Base-by-base conservation (phyloP, 352 stramenopile species). In the Phytophthora pinifolia region DNA sequence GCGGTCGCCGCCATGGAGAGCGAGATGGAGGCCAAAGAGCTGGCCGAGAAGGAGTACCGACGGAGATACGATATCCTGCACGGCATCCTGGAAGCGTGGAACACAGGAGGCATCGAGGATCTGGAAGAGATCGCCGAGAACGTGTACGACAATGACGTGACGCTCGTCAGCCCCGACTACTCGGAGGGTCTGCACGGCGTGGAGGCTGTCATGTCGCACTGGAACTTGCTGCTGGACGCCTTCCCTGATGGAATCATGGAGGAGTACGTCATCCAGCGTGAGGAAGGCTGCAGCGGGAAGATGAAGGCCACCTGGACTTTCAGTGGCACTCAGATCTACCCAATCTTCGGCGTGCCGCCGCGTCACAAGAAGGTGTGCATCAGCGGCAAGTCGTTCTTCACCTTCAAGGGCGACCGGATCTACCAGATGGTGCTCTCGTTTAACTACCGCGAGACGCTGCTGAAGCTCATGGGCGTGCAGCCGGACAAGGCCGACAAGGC, bases 221-320 rank as follows among this genome's bases (percentile, higher is more conserved):
- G 81, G 81, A 79, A 68, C 25, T 31, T 75, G 48, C 52, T 91
- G 33, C 50, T 91, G 29, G 81, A 91, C 50, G 76, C 74, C 8
- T 91, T 91, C 47, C 81, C 81, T 4, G 81, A 91, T 50, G 81
- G 81, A 31, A 88, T 91, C 51, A 91, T 91, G 81, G 81, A 91
- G 45, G 81, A 91, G 50, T 91, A 91, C 58, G 61, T 83, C 46
- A 88, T 91, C 52, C 65, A 86, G 48, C 70, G 75, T 14, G 81
- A 87, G 9, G 76, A 78, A 65, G 44, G 65, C 22, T 65, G 66
- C 39, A 72, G 64, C n/a, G 72, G 89, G 33, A 81, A 77, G 59
- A 80, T 91, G 67, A 81, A 77, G 22, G 81, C 80, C 20, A 79
- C 79, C 32, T 91, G 81, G 81, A 74, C 77, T 6, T 91, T 91